A percentile compares a stretch with the other conserved stretches of the same genome.
phyloP scores from a whole-genome alignment of 2,329 filamentous ascomycete genomes.

The Colletotrichum filicis region DNA sequence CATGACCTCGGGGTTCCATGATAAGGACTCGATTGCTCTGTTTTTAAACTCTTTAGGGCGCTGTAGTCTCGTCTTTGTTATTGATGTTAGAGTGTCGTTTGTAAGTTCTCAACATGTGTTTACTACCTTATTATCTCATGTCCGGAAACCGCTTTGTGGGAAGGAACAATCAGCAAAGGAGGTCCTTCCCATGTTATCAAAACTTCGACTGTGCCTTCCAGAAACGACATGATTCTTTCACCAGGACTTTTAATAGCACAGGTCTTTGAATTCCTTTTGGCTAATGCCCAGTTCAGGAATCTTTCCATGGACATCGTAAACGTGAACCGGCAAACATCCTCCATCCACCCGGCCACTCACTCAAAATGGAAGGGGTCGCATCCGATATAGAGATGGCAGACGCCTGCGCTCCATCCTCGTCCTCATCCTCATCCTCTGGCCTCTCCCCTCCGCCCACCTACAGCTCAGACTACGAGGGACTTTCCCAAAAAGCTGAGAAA shows the following conservation, averaged over 20 bases:
- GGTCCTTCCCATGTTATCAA: background rate
- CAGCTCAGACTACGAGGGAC: background rate
- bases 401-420: background rate
- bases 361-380: conserved; percentile 23
- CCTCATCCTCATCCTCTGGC: conserved; percentile 2
- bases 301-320: background rate
- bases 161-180: background rate
- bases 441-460: conserved; percentile 16
- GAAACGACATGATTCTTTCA: background rate
- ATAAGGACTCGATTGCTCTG: background rate
- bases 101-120: background rate
- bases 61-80: background rate
- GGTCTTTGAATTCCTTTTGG: background rate
- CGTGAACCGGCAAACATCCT: background rate
- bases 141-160: background rate
- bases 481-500: background rate
- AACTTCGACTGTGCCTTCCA: background rate
- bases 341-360: background rate
- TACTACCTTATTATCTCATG: no score
- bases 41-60: background rate
- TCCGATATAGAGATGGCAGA: conserved; percentile 32
- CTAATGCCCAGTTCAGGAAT: background rate
- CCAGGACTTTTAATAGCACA: background rate
- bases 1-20: background rate
- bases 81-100: background rate